Conservation (phyloP, 495 filamentous ascomycete genomes). For the Penicillium longicatenatum region DNA sequence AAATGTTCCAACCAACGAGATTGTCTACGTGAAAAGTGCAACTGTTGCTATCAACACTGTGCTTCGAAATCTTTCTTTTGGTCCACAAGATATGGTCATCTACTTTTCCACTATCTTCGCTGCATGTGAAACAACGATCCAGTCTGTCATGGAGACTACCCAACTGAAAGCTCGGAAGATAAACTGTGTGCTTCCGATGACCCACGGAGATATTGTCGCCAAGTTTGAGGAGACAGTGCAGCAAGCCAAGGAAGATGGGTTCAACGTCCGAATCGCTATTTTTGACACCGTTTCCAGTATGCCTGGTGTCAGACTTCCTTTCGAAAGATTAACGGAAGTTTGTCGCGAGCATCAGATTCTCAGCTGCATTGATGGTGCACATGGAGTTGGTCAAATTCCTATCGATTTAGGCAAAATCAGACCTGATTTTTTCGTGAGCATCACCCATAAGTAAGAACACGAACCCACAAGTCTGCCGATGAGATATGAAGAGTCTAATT, state of each 20-base stretch:
- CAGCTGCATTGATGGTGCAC: conserved; percentile 68
- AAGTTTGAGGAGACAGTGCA: background rate
- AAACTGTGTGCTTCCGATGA: background rate
- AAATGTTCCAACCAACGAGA: background rate
- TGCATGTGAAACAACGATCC: background rate
- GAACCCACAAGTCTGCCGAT: conserved; percentile 24
- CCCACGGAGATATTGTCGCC: background rate
- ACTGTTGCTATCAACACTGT: background rate
- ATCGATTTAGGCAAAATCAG: conserved; percentile 59
- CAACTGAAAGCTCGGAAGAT: background rate
- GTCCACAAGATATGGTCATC: background rate
- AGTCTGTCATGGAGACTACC: background rate
- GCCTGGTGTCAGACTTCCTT: conserved; percentile 72
- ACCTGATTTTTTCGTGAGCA: conserved; percentile 76
- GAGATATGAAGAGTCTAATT: background rate
- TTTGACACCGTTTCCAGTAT: conserved; percentile 72
- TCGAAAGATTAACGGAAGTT: conserved; percentile 56
- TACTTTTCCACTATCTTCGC: background rate
- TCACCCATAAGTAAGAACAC: conserved; percentile 79
- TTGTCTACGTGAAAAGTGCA: background rate
- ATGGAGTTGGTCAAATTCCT: conserved; percentile 71
- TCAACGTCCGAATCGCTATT: conserved; percentile 52
- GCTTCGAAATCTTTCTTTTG: background rate
- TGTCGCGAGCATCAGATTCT: conserved; percentile 60
- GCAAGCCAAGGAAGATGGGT: background rate